Evolutionary conservation across 179 eudicot species (phyloP).

Genomic region (Corrigiola litoralis): DNA sequence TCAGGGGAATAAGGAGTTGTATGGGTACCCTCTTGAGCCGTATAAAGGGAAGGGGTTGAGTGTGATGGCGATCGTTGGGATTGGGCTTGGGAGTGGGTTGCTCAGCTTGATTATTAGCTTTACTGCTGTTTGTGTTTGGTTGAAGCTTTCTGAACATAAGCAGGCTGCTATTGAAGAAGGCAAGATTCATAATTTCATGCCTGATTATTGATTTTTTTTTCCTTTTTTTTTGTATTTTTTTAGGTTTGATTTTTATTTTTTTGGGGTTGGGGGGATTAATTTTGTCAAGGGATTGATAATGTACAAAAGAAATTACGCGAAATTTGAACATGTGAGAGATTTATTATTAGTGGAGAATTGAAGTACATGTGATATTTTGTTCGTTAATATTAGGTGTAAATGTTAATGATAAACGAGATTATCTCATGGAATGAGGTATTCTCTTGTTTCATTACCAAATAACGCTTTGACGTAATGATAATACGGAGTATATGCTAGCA

Average conservation of each 20-base stretch:
- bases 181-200: conserved; percentile 62
- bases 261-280: not conserved
- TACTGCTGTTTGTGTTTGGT: conserved; percentile 78
- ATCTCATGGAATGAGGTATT: too few relatives aligned
- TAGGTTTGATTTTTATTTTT: not conserved
- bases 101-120: conserved; percentile 76
- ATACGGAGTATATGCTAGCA: too few relatives aligned
- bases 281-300: not conserved
- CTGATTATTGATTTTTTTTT: conserved; percentile 46
- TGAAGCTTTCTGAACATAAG: conserved; percentile 60
- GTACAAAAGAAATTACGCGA: conserved; percentile 16
- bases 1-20: conserved; percentile 65
- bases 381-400: not conserved
- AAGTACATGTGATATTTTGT: not conserved
- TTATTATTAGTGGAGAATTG: not conserved
- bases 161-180: conserved; percentile 53
- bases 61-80: conserved; percentile 63
- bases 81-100: conserved; percentile 86
- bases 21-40: conserved; percentile 64
- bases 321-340: conserved; percentile 12
- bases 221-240: not conserved
- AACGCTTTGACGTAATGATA: too few relatives aligned
- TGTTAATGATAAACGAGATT: not conserved
- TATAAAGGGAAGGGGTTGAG: conserved; percentile 48
- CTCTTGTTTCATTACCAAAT: too few relatives aligned